phyloP scores from a whole-genome alignment of 108 stramenopile genomes.

The Mediolabrus comicus region DNA sequence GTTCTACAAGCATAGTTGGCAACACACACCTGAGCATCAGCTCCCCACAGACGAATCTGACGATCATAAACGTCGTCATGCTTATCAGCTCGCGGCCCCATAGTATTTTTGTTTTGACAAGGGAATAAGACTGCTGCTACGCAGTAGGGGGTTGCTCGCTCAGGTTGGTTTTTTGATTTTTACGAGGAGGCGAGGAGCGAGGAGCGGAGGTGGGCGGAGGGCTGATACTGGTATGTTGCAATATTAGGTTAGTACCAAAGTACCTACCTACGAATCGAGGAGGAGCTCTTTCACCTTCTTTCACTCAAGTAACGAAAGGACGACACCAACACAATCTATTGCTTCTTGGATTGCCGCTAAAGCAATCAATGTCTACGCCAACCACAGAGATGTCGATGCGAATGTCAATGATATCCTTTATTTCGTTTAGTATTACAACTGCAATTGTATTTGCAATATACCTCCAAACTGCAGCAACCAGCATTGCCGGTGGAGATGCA shows the following conservation, averaged over 20 bases:
- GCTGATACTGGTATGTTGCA: too few relatives aligned
- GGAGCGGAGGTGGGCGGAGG: too few relatives aligned
- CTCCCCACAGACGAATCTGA: constrained; percentile 96
- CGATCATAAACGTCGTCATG: constrained; percentile 90
- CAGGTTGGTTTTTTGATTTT: too few relatives aligned
- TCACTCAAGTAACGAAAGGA: too few relatives aligned
- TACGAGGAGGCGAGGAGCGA: too few relatives aligned
- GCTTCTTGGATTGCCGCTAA: too few relatives aligned
- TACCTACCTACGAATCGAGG: too few relatives aligned
- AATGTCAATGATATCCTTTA: neutral
- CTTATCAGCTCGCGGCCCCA: constrained; percentile 17
- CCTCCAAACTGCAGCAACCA: constrained; percentile 38
- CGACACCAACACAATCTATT: too few relatives aligned
- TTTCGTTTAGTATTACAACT: constrained; percentile 16
- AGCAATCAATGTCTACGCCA: too few relatives aligned
- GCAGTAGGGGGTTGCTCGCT: neutral
- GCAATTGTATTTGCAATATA: constrained; percentile 44
- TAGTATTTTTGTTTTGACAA: neutral
- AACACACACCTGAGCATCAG: constrained; percentile 81
- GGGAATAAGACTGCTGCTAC: neutral
- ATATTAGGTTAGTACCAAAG: too few relatives aligned
- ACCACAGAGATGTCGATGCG: too few relatives aligned
- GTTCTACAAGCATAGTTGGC: neutral
- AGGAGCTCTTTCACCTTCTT: too few relatives aligned
- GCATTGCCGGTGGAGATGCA: constrained; percentile 71